phyloP scores from a whole-genome alignment of 2,329 filamentous ascomycete genomes.

The Tolypocladium nubicola region DNA sequence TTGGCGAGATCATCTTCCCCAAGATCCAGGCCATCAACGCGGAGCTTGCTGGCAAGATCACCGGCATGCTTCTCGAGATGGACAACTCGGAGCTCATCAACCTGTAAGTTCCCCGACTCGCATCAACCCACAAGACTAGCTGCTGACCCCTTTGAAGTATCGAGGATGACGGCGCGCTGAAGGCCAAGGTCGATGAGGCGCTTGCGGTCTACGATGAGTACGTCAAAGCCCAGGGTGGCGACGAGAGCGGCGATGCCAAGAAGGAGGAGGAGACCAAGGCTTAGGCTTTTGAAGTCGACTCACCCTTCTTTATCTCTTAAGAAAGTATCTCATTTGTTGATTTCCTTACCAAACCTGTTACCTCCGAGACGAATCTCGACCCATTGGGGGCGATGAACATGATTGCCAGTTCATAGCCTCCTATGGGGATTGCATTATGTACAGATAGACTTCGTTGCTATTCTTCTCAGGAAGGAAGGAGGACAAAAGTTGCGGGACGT shows the following conservation, averaged over 20 bases:
- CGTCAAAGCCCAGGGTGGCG: constrained; percentile 67
- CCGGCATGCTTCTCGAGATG: constrained; percentile 99
- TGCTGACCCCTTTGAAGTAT: constrained; percentile 46
- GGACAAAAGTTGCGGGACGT: constrained; percentile 22
- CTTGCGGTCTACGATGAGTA: constrained; percentile 98
- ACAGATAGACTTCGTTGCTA: constrained; percentile 31
- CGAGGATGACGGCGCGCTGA: constrained; percentile 79
- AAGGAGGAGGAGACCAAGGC: constrained; percentile 39
- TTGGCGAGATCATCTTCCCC: constrained; percentile 95
- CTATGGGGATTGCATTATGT: constrained; percentile 23
- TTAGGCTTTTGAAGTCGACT: constrained; percentile 13
- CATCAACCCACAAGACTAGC: constrained; percentile 7
- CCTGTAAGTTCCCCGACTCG: constrained; percentile 58
- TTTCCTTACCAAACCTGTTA: constrained; percentile 12
- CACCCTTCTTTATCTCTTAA: constrained; percentile 2
- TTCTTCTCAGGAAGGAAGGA: constrained; percentile 24
- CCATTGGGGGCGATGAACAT: constrained; percentile 9
- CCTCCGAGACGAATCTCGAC: constrained; percentile 1
- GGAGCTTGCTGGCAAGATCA: constrained; percentile 97
- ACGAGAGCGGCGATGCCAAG: constrained; percentile 29
- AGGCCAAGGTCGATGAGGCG: constrained; percentile 94
- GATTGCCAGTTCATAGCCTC: constrained; percentile 16
- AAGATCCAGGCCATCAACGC: constrained; percentile 95
- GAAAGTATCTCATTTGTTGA: constrained; percentile 16
- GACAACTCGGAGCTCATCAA: constrained; percentile 89